Evolutionary conservation across 1,284 basidiomycete species (phyloP).

Genomic region (Leccinum insigne): DNA sequence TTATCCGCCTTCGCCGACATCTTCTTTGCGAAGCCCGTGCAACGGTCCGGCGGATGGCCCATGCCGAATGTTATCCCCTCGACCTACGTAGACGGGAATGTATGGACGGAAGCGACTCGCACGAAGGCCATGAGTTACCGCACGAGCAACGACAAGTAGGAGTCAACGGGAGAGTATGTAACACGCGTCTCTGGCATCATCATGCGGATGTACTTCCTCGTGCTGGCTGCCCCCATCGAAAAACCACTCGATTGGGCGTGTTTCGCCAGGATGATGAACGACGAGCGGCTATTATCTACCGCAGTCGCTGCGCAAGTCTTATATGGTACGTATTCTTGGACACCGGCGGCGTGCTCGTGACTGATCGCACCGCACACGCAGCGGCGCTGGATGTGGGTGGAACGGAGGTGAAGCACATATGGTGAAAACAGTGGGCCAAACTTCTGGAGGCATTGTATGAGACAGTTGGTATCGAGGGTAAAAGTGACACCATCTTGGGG

Average conservation of each 20-base stretch:
- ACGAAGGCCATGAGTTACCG: slow-evolving; percentile 73
- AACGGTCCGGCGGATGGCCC: slow-evolving; percentile 75
- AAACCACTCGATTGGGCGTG: slow-evolving; percentile 64
- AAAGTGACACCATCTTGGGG: too few relatives aligned
- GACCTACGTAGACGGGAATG: slow-evolving; percentile 45
- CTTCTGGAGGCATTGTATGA: too few relatives aligned
- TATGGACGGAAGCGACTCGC: slow-evolving; percentile 54
- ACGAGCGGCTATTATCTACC: slow-evolving; percentile 50
- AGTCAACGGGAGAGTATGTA: slow-evolving; percentile 67
- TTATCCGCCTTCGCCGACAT: slow-evolving; percentile 61
- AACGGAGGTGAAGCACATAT: slow-evolving; percentile 56
- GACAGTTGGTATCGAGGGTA: too few relatives aligned
- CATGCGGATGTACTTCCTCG: slow-evolving; percentile 86
- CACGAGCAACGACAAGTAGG: slow-evolving; percentile 34
- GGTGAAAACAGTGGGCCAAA: slow-evolving; percentile 58
- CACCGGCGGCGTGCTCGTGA: slow-evolving; percentile 7
- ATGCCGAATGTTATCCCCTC: slow-evolving; percentile 56
- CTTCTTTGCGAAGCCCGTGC: slow-evolving; percentile 85
- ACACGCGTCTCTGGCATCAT: slow-evolving; percentile 75
- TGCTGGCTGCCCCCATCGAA: slow-evolving; percentile 53
- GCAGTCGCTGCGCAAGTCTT: slow-evolving; percentile 63
- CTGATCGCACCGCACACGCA: slow-evolving; percentile 28
- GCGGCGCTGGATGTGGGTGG: slow-evolving; percentile 79
- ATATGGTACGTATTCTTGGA: slow-evolving; percentile 52
- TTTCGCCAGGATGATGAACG: slow-evolving; percentile 59